Conservation (phyloP, 495 filamentous ascomycete genomes). For the Penicillium macrosclerotiorum region DNA sequence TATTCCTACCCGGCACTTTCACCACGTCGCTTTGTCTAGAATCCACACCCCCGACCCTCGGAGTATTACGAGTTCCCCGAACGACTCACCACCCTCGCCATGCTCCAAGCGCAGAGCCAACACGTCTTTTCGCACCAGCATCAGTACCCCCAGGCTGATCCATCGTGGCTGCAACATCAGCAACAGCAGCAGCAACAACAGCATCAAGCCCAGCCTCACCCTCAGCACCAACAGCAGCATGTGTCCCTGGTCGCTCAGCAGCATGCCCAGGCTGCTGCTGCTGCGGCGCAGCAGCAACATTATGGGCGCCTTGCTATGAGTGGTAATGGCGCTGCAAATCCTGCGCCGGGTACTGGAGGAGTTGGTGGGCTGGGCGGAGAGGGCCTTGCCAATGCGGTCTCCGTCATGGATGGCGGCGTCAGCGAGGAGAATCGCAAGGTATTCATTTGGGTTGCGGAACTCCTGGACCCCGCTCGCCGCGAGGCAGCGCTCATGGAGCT, state of each 20-base stretch:
- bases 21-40: background rate
- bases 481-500: constrained; percentile 93
- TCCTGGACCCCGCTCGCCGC: constrained; percentile 80
- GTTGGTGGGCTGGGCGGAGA: constrained; percentile 50
- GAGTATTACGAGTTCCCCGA: constrained; percentile 37
- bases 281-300: constrained; percentile 72
- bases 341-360: constrained; percentile 39
- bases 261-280: constrained; percentile 60
- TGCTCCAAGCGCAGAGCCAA: constrained; percentile 52
- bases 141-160: constrained; percentile 74
- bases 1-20: background rate
- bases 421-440: constrained; percentile 92
- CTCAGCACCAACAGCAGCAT: constrained; percentile 52
- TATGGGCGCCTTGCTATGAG: constrained; percentile 72
- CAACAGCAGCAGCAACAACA: constrained; percentile 59
- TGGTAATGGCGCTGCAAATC: constrained; percentile 47
- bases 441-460: constrained; percentile 87
- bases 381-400: constrained; percentile 46
- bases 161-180: constrained; percentile 72
- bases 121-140: constrained; percentile 78
- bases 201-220: constrained; percentile 55
- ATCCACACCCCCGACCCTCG: constrained; percentile 22
- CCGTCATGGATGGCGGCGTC: constrained; percentile 55
- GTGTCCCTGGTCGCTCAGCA: constrained; percentile 50
- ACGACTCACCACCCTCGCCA: constrained; percentile 36